phyloP scores from a whole-genome alignment of 441 rosid genomes.

The Pelargonium australe region DNA sequence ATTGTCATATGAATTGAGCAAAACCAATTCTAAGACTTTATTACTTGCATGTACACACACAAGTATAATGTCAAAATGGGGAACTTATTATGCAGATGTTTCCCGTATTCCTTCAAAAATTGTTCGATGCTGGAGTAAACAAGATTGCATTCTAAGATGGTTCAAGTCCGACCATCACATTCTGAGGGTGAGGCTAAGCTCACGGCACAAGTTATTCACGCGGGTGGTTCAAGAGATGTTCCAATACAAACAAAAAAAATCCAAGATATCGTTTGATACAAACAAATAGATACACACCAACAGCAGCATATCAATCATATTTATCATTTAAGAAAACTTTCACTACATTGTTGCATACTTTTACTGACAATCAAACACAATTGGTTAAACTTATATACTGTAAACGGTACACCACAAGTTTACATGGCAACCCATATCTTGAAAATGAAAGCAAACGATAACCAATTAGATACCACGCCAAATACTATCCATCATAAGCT shows the following conservation, averaged over 20 bases:
- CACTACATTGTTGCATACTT: neutral
- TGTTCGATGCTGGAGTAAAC: neutral
- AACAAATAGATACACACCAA: neutral
- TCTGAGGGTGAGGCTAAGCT: neutral
- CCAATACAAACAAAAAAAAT: neutral
- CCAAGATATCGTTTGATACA: neutral
- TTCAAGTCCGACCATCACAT: neutral
- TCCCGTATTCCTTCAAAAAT: neutral
- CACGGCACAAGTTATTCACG: neutral
- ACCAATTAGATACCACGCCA: neutral
- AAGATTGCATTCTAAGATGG: neutral
- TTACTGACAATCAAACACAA: neutral
- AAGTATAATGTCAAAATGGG: neutral
- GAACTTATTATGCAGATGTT: neutral
- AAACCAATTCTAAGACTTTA: neutral
- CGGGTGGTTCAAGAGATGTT: neutral
- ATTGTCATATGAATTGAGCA: neutral
- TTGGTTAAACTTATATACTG: no score
- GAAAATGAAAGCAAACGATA: neutral
- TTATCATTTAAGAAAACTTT: no score
- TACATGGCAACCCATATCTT: neutral
- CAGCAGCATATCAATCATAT: neutral
- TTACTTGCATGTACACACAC: neutral
- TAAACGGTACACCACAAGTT: neutral
- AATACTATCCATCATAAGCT: neutral